Evolutionary conservation across 73 alveolate genomes (phyloP).

Genomic region (Paramecium octaurelia): DNA sequence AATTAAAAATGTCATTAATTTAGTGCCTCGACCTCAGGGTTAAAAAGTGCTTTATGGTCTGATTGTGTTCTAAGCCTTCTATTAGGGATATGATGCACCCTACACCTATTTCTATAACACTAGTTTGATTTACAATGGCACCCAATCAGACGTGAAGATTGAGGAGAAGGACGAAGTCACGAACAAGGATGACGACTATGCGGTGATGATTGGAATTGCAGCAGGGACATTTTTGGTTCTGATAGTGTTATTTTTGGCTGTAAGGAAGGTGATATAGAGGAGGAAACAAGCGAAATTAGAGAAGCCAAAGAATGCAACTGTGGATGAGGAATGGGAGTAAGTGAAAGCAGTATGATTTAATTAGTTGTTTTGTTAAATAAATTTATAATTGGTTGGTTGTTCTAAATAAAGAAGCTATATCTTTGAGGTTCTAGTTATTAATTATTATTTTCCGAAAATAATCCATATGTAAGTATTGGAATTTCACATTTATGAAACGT

Average conservation of each 20-base stretch:
- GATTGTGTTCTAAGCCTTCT: not conserved
- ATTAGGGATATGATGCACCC: not conserved
- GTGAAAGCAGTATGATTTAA: not conserved
- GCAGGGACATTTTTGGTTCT: not conserved
- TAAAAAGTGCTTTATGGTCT: not conserved
- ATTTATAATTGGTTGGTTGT: too few species aligned
- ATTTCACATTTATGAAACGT: not conserved
- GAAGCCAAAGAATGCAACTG: not conserved
- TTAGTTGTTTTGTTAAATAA: not conserved
- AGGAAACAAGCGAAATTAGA: not conserved
- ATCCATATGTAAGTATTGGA: not conserved
- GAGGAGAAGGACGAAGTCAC: not conserved
- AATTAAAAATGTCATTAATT: not conserved
- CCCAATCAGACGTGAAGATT: not conserved
- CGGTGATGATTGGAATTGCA: not conserved
- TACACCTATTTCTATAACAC: not conserved
- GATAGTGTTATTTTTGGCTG: not conserved
- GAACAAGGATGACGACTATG: not conserved
- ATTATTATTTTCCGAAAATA: not conserved
- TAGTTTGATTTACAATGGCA: not conserved
- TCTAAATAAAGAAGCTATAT: not conserved
- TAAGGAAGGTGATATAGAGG: not conserved
- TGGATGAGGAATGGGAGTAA: not conserved
- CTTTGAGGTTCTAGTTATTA: not conserved
- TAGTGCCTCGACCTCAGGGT: not conserved